Base-by-base conservation (phyloP, 164 flowering plant species). In the Kingdonia uniflora region DNA sequence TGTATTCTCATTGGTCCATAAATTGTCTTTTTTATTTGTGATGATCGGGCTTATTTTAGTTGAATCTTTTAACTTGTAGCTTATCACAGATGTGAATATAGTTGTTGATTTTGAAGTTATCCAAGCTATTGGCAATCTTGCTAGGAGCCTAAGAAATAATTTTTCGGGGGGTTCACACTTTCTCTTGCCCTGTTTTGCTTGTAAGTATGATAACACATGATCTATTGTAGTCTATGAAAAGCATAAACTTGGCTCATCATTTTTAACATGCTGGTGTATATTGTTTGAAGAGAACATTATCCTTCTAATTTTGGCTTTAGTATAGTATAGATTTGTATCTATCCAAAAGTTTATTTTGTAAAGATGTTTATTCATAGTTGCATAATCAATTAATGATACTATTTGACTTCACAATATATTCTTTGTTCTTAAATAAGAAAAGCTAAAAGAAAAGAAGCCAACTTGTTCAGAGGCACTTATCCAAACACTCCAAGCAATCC, bases 91-190 rank as follows among this genome's bases (percentile, higher is more conserved):
- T 79, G 97, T 89, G 35, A 89, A 89, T 65, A 81, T 94, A 19
- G 99, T 96, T 73, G 99, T 94, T 63, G 83, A 96, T 22, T 89
- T 81, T 53, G 99, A 94, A 74, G 95, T 96, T 16, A 81, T 94
- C 64, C 99, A 86, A 70, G 95, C 99, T 40, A 71, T 94, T 68
- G 97, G 97, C 42, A 94, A 94, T 63, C 88, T 94, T 65, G 90
- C 97, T 23, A 68, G 72, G 44, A 96, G 97, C 57, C 66, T 94
- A 57, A 70, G 99, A 66, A 74, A 77, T 20, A 76, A 89, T 70
- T 94, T 94, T 65, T 78, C 92, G 50, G 81, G 70, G 51, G 77
- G 79, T 63, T 89, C 95, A 16, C 96, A 97, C 15, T 79, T 81
- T 58, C 50, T 94, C 33, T 75, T 94, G 63, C 97, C n/a, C 99